phyloP scores from a whole-genome alignment of 2,329 filamentous ascomycete species.

The Kalaharituber pfeilii region DNA sequence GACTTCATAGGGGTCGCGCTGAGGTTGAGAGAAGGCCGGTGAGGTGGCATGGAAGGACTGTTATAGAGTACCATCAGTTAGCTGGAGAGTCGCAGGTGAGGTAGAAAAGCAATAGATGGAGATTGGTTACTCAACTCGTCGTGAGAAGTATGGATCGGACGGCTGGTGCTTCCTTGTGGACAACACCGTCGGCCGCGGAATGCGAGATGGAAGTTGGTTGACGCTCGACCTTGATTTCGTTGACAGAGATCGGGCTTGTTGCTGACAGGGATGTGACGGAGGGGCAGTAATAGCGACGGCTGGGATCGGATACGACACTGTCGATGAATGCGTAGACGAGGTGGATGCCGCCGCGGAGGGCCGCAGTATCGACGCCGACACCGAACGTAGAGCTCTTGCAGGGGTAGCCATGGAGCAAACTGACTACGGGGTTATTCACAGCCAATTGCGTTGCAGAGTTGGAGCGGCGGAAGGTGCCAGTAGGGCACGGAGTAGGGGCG shows the following conservation, averaged over 20 bases:
- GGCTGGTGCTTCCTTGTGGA: no score
- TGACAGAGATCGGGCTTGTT: neutral
- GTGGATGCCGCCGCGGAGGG: neutral
- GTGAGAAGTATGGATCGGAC: neutral
- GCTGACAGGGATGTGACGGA: neutral
- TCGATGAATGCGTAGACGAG: no score
- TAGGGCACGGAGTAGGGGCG: neutral
- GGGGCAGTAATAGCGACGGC: neutral
- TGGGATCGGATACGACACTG: neutral
- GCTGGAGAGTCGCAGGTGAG: neutral
- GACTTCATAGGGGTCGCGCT: conserved; percentile 66
- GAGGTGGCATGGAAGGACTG: conserved; percentile 43
- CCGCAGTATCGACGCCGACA: neutral
- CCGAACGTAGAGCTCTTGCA: neutral
- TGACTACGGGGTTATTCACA: no score
- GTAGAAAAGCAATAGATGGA: no score
- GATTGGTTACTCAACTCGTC: neutral
- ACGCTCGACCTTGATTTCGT: no score
- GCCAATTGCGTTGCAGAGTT: no score
- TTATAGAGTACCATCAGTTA: neutral
- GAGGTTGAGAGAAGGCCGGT: conserved; percentile 31
- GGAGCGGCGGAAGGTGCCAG: neutral
- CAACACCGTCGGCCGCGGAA: no score
- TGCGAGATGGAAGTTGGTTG: no score
- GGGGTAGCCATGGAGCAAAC: neutral